These are phyloP conservation scores for Ophiostoma triangulosporum DNA, from an alignment of 2,329 filamentous ascomycete genomes.

Conservation along the genomic window DNA sequence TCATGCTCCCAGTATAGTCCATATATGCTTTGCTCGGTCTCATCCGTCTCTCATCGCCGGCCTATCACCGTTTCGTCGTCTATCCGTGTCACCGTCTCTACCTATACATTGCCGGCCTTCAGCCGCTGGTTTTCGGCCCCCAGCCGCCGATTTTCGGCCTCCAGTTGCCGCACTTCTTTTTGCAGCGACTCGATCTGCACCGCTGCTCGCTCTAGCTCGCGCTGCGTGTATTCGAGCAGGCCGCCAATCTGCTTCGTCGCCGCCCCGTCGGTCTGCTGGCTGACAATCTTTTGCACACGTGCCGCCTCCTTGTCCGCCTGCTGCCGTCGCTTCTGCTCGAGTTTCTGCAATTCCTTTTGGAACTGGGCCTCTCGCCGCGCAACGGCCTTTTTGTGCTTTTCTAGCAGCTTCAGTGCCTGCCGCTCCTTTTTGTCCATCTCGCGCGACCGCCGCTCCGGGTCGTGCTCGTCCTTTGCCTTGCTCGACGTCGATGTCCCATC, in stretches of 20 bases:
- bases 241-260: background rate
- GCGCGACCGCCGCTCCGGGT: too few species aligned
- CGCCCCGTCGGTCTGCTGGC: background rate
- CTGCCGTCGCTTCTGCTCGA: constrained; percentile 48
- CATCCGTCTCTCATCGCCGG: too few species aligned
- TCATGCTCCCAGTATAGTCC: too few species aligned
- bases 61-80: too few species aligned
- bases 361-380: constrained; percentile 56
- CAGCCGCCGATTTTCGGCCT: constrained; percentile 45
- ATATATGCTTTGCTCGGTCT: too few species aligned
- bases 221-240: constrained; percentile 35
- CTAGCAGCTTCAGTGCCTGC: constrained; percentile 42
- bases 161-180: constrained; percentile 41
- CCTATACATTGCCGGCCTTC: background rate
- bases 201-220: constrained; percentile 38
- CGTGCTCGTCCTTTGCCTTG: constrained; percentile 19
- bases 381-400: constrained; percentile 49
- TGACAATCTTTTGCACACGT: constrained; percentile 16
- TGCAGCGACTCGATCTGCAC: constrained; percentile 42
- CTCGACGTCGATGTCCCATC: constrained; percentile 21
- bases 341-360: constrained; percentile 46
- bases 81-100: too few species aligned
- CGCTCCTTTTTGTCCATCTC: too few species aligned
- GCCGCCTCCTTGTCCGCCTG: constrained; percentile 49
- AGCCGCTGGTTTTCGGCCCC: constrained; percentile 33